Evolutionary conservation across 208 protist genomes (phyloP), one percentile per base, ranked within the genome.

Genomic region (Crithidia expoeki): DNA sequence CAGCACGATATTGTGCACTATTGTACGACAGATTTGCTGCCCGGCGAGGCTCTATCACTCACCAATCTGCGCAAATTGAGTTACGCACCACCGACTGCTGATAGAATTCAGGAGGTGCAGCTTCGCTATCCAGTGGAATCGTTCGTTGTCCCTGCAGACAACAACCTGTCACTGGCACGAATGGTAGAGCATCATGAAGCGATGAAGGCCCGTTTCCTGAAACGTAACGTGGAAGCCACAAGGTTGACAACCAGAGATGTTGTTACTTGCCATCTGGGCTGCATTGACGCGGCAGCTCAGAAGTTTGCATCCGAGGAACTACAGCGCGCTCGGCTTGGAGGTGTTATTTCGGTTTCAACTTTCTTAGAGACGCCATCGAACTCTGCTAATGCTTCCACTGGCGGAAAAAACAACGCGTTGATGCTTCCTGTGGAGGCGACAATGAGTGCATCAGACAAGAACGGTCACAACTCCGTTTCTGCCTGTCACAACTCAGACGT

Each of bases 1-100:
- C 88, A 90, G 61, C 78, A 93, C 69, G 93, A 97, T 65, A 86
- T 97, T 56, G 84, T 90, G 21, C 65, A 87, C 56, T 87, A 94
- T 74, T 95, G 90, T 72, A 68, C 73, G 27, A 64, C 74, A 11
- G 84, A 92, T 27, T 49, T 96, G 16, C 56, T 61, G 12, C 47
- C 60, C 17, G 59, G 69, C 56, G 79, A 89, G 40, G 51, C 85
- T 7, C 72, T 92, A n/a, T 89, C 81, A 2, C 76, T 83, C 36
- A 79, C 82, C 16, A 77, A 82, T 14, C 32, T 97, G 57, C 82
- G 75, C 44, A 71, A 79, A 25, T 71, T 97, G n/a, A 94, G 93
- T 73, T 97, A 97, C 58, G 81, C 84, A 27, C 93, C 93, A 42
- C 90, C 93, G 27, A 52, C 79, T 19, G 68, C 75, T 10, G 85